Percentiles rank a stretch among this genome's conserved stretches.
Evolutionary conservation across 1,284 basidiomycete species (phyloP).

Genomic region (Meira nashicola): DNA sequence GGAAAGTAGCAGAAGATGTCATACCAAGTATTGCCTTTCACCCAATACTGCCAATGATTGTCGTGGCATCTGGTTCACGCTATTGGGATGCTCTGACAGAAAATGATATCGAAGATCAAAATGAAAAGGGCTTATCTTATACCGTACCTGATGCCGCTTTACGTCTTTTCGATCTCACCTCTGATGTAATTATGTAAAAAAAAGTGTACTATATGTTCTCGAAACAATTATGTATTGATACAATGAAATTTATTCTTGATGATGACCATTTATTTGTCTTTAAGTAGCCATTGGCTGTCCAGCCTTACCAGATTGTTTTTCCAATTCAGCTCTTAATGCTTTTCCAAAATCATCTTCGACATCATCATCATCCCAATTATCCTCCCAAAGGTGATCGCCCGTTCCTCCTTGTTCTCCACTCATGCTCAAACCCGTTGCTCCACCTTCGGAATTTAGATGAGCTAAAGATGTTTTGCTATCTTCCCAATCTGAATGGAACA

Average conservation of each 20-base stretch:
- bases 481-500: slow-evolving; percentile 73
- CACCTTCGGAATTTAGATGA: slow-evolving; percentile 61
- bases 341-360: slow-evolving; percentile 95
- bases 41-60: not conserved
- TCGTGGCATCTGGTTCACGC: not conserved
- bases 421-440: slow-evolving; percentile 21
- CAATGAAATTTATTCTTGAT: too few species aligned
- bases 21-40: not conserved
- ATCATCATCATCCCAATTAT: slow-evolving; percentile 99
- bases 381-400: slow-evolving; percentile 80
- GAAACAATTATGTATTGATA: too few species aligned
- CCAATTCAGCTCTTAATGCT: slow-evolving; percentile 61
- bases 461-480: slow-evolving; percentile 65
- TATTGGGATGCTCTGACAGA: not conserved
- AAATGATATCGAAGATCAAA: too few species aligned
- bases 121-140: too few species aligned
- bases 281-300: not conserved
- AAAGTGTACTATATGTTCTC: too few species aligned
- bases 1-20: not conserved
- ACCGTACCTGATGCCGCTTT: too few species aligned
- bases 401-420: slow-evolving; percentile 24
- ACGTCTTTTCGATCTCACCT: too few species aligned
- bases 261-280: too few species aligned
- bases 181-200: too few species aligned
- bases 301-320: not conserved